phyloP scores from a whole-genome alignment of 1,284 basidiomycete species.

The Ganoderma sinense region DNA sequence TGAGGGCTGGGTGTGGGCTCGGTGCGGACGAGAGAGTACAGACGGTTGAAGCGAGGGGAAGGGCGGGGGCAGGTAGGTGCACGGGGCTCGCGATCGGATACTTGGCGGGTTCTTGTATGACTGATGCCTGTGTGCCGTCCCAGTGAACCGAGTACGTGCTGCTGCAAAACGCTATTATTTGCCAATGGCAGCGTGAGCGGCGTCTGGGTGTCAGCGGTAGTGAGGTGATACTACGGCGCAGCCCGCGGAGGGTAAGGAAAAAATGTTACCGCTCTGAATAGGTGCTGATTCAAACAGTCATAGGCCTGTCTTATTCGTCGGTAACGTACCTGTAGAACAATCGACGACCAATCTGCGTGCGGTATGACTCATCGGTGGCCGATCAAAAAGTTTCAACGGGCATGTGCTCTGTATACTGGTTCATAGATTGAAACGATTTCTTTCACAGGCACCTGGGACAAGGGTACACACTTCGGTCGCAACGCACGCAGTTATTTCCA shows the following conservation, averaged over 20 bases:
- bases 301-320: background rate
- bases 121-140: background rate
- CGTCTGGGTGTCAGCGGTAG: constrained; percentile 4
- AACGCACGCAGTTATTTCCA: background rate
- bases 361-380: background rate
- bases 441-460: background rate
- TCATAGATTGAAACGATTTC: background rate
- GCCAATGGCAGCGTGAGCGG: background rate
- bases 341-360: background rate
- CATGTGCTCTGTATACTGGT: background rate
- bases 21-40: background rate
- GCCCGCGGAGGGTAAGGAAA: background rate
- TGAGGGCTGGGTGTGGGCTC: background rate
- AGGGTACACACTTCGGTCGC: background rate
- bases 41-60: background rate
- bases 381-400: background rate
- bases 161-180: background rate
- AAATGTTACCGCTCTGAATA: background rate
- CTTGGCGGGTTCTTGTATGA: background rate
- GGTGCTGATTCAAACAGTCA: background rate
- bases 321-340: background rate
- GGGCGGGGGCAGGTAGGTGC: background rate
- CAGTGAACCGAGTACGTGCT: background rate
- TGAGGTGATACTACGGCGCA: constrained; percentile 4
- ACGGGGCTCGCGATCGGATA: background rate